These are phyloP conservation scores for Ganoderma lingzhi DNA, from an alignment of 1,284 basidiomycete species.

Conservation along the genomic window DNA sequence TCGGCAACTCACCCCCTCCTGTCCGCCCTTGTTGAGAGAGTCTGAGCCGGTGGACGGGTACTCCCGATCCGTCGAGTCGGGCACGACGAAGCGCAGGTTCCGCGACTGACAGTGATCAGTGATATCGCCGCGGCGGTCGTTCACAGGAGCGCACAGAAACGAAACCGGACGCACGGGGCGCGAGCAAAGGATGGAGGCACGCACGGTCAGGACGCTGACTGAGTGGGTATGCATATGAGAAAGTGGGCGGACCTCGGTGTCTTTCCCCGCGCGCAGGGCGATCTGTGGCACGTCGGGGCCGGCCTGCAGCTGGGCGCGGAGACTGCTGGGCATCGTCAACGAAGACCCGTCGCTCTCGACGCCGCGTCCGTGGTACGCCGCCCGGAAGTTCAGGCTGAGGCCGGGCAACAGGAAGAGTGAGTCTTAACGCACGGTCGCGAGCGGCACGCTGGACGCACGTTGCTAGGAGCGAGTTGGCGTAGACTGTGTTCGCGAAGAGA, in stretches of 20 bases:
- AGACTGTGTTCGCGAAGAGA: not conserved
- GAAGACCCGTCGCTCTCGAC: not conserved
- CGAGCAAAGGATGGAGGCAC: too few relatives aligned
- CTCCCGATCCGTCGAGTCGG: not conserved
- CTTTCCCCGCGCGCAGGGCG: not conserved
- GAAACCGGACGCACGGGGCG: too few relatives aligned
- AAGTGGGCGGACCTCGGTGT: not conserved
- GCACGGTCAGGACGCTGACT: not conserved
- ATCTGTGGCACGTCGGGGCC: not conserved
- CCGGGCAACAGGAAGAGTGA: not conserved
- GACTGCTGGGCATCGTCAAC: not conserved
- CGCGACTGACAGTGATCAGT: too few relatives aligned
- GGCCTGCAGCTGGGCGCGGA: not conserved
- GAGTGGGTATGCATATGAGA: not conserved
- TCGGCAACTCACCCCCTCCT: not conserved
- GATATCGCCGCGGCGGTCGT: too few relatives aligned
- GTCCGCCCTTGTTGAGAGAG: not conserved
- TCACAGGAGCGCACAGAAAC: too few relatives aligned
- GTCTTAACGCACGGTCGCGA: not conserved
- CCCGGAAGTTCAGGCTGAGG: not conserved
- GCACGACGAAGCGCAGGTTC: not conserved
- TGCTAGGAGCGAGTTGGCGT: constrained; percentile 14
- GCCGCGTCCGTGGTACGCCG: not conserved
- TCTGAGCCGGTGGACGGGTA: not conserved
- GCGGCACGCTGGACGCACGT: not conserved